Conservation (phyloP, 352 stramenopile genomes). For the Elongisporangium undulatum region DNA sequence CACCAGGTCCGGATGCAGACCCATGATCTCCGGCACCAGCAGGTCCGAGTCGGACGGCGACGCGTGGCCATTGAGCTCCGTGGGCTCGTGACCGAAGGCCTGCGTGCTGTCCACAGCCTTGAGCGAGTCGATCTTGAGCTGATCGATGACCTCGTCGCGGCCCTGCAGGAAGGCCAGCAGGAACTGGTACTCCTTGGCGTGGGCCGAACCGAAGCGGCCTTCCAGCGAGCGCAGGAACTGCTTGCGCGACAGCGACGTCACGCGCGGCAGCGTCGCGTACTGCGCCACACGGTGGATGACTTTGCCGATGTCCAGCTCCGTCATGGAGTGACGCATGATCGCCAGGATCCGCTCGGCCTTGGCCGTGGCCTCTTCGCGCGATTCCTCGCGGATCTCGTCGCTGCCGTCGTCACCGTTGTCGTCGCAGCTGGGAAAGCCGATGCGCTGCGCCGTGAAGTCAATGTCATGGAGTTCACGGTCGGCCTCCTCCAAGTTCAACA, state of each 20-base stretch:
- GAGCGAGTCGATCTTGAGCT: constrained; percentile 49
- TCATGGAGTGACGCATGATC: constrained; percentile 80
- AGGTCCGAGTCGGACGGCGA: constrained; percentile 21
- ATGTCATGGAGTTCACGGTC: constrained; percentile 38
- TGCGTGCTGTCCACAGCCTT: constrained; percentile 14
- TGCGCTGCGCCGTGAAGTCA: constrained; percentile 65
- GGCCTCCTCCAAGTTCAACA: constrained; percentile 21
- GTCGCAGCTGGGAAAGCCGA: constrained; percentile 61
- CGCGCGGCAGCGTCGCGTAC: constrained; percentile 72
- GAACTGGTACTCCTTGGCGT: constrained; percentile 60
- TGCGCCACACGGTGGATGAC: constrained; percentile 78
- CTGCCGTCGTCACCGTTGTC: constrained; percentile 28
- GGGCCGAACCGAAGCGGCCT: constrained; percentile 46
- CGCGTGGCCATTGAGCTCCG: not conserved
- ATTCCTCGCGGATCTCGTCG: constrained; percentile 67
- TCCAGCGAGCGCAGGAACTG: constrained; percentile 78
- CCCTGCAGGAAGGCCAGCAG: constrained; percentile 74
- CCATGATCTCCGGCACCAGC: constrained; percentile 70
- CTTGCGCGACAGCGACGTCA: constrained; percentile 68
- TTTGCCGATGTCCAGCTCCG: constrained; percentile 75
- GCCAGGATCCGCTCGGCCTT: constrained; percentile 80
- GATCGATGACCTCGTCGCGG: constrained; percentile 62
- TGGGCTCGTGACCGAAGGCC: not conserved
- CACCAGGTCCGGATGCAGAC: constrained; percentile 67
- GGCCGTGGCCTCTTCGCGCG: constrained; percentile 45